Conservation (phyloP, 768 basidiomycete genomes). For the Tephrocybe sp. region DNA sequence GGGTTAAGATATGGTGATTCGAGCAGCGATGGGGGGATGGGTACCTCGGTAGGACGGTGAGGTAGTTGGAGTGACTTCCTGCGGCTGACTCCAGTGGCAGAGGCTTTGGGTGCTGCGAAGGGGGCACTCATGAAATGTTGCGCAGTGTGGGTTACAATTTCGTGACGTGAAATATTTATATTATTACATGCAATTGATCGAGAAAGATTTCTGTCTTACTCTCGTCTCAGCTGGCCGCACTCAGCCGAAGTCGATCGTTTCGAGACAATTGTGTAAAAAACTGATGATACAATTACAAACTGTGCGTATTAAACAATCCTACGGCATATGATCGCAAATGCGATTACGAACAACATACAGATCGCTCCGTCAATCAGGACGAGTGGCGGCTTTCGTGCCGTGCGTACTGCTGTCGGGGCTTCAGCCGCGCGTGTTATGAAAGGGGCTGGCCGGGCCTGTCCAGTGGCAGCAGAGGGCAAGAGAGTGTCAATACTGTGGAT, state of each 20-base stretch:
- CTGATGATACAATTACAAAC: conserved; percentile 11
- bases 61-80: conserved; percentile 38
- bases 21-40: conserved; percentile 57
- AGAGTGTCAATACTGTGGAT: conserved; percentile 13
- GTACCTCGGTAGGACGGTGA: conserved; percentile 34
- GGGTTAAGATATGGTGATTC: conserved; percentile 54
- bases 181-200: background rate
- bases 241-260: conserved; percentile 6
- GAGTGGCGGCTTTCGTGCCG: conserved; percentile 47
- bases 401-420: conserved; percentile 11
- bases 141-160: background rate
- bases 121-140: conserved; percentile 9
- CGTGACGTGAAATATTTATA: conserved; percentile 4
- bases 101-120: conserved; percentile 4
- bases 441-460: conserved; percentile 9
- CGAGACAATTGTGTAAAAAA: conserved; percentile 2
- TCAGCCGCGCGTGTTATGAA: conserved; percentile 12
- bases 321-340: conserved; percentile 66
- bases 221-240: conserved; percentile 18
- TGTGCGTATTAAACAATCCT: conserved; percentile 39
- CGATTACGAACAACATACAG: conserved; percentile 65
- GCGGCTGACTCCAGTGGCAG: conserved; percentile 16
- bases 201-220: conserved; percentile 9
- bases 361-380: conserved; percentile 68
- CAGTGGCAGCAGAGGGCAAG: conserved; percentile 3